These are phyloP conservation scores for Ganoderma lingzhi DNA, from an alignment of 1,284 basidiomycete genomes.

Conservation along the genomic window DNA sequence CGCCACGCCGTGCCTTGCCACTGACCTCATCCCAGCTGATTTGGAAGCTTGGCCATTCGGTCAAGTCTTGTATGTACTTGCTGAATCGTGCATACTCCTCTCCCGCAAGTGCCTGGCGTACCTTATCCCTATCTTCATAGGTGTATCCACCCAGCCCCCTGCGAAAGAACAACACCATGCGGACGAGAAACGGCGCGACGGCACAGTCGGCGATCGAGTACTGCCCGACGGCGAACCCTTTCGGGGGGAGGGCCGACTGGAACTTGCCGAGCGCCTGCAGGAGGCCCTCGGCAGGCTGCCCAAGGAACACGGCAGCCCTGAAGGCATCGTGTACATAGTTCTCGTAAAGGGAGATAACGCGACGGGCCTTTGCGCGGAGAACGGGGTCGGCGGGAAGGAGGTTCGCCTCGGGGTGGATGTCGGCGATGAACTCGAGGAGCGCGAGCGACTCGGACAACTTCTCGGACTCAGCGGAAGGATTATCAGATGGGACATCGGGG, in stretches of 20 bases:
- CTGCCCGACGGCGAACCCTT: conserved; percentile 44
- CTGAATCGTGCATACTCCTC: conserved; percentile 42
- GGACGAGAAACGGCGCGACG: conserved; percentile 48
- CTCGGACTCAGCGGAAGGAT: conserved; percentile 39
- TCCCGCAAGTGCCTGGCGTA: conserved; percentile 39
- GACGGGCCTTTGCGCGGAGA: conserved; percentile 21
- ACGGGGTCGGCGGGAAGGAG: conserved; percentile 26
- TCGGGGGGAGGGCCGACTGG: conserved; percentile 42
- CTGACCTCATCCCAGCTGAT: conserved; percentile 45
- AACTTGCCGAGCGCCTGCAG: conserved; percentile 43
- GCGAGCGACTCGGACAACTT: conserved; percentile 67
- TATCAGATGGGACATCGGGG: conserved; percentile 52
- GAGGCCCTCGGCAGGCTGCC: conserved; percentile 51
- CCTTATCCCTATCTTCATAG: conserved; percentile 38
- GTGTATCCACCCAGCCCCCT: conserved; percentile 44
- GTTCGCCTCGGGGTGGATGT: conserved; percentile 22
- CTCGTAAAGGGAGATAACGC: conserved; percentile 48
- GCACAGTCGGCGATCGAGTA: conserved; percentile 64
- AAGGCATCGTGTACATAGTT: conserved; percentile 51
- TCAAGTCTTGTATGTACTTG: conserved; percentile 41
- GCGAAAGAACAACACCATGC: conserved; percentile 37
- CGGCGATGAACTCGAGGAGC: conserved; percentile 60
- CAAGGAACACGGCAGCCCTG: conserved; percentile 38
- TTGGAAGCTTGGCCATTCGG: conserved; percentile 41
- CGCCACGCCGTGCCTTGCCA: background rate